These are phyloP conservation scores for Beta macrorhiza DNA, from an alignment of 179 eudicot genomes.

Conservation along the genomic window DNA sequence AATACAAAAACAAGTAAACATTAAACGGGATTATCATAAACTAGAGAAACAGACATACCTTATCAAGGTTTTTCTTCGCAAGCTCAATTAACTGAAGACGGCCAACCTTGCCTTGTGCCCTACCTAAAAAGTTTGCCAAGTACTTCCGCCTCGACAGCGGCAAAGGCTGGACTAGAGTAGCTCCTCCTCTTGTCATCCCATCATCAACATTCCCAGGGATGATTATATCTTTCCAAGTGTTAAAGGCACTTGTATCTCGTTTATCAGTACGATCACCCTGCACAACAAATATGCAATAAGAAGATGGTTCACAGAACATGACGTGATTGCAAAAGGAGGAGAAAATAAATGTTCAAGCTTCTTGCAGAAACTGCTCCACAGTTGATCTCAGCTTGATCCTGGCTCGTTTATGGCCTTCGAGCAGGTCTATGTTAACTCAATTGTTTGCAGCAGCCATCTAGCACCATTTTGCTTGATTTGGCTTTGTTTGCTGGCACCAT, in stretches of 20 bases:
- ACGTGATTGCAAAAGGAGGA: neutral
- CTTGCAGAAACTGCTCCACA: neutral
- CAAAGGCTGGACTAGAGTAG: constrained; percentile 60
- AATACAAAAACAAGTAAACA: neutral
- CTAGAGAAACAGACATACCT: constrained; percentile 46
- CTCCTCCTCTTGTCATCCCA: constrained; percentile 64
- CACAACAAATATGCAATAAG: constrained; percentile 11
- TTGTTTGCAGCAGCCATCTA: neutral
- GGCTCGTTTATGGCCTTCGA: neutral
- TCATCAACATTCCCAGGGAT: constrained; percentile 96
- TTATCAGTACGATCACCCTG: constrained; percentile 98
- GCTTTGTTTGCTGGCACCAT: neutral
- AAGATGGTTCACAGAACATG: neutral
- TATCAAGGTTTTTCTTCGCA: constrained; percentile 68
- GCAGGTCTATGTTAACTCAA: neutral
- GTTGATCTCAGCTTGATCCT: neutral
- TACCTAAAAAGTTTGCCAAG: constrained; percentile 83
- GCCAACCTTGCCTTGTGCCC: constrained; percentile 82
- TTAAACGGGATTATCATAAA: neutral
- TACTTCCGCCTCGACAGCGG: constrained; percentile 75
- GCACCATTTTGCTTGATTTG: neutral
- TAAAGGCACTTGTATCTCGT: constrained; percentile 81
- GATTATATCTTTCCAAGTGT: constrained; percentile 92
- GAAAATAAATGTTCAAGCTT: neutral
- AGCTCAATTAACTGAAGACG: constrained; percentile 79